Percentiles rank a stretch among this genome's conserved stretches.
Evolutionary conservation across 1,139 yeast genomes (phyloP).

Genomic region (Blastobotrys raffinosifermentans): DNA sequence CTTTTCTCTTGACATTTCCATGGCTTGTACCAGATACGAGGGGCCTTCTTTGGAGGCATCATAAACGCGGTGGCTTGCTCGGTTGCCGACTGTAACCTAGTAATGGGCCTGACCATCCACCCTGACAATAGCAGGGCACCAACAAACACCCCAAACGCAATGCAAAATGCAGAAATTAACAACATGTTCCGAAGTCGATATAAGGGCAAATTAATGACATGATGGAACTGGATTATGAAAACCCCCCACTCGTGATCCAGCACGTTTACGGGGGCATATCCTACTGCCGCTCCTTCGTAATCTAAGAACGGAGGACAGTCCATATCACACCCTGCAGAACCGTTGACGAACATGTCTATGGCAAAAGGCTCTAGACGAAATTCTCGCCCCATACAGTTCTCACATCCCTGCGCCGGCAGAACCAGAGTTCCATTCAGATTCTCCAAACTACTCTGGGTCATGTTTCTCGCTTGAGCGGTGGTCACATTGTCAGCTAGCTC

Average conservation of each 20-base stretch:
- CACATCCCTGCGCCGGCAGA: constrained; percentile 11
- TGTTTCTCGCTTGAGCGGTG: background rate
- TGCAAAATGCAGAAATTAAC: constrained; percentile 72
- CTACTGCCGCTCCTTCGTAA: constrained; percentile 52
- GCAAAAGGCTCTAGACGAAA: constrained; percentile 15
- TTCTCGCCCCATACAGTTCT: constrained; percentile 15
- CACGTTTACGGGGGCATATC: constrained; percentile 53
- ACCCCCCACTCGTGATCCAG: constrained; percentile 60
- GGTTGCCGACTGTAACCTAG: constrained; percentile 77
- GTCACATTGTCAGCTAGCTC: constrained; percentile 18
- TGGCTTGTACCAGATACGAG: constrained; percentile 14
- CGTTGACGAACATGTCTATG: constrained; percentile 32
- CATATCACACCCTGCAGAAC: constrained; percentile 47
- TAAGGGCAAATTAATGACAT: constrained; percentile 60
- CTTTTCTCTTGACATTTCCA: too few relatives aligned
- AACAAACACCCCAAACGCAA: constrained; percentile 70
- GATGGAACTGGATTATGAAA: constrained; percentile 57
- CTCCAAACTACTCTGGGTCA: background rate
- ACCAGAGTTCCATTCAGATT: constrained; percentile 17
- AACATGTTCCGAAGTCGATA: constrained; percentile 60
- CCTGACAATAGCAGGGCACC: constrained; percentile 79
- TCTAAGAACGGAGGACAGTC: constrained; percentile 38
- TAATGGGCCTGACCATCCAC: constrained; percentile 81
- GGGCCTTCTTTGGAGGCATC: constrained; percentile 9
- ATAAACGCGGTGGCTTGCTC: constrained; percentile 43